Evolutionary conservation across 495 filamentous ascomycete genomes (phyloP).

Genomic region (Penicillium roqueforti): DNA sequence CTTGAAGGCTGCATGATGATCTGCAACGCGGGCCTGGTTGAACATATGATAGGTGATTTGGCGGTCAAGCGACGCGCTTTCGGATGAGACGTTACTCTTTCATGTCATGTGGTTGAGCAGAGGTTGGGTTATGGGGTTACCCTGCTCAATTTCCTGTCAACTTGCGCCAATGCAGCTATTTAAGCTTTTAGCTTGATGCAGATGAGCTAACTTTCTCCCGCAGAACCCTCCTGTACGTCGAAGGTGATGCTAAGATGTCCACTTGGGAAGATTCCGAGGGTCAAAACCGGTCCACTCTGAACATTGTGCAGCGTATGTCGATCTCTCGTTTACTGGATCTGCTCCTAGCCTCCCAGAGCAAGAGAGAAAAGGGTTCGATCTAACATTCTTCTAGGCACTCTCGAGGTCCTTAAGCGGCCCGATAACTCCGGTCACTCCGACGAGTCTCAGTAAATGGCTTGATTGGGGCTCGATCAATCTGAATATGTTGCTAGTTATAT

Average conservation of each 20-base stretch:
- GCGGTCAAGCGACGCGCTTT: not conserved
- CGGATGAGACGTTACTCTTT: not conserved
- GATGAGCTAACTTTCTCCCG: conserved; percentile 12
- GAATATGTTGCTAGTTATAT: not conserved
- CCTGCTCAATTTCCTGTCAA: not conserved
- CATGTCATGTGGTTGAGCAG: not conserved
- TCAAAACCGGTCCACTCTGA: conserved; percentile 51
- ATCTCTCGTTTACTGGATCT: not conserved
- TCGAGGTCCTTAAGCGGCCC: conserved; percentile 59
- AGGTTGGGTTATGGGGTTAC: not conserved
- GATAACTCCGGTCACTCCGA: conserved; percentile 1
- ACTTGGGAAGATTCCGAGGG: conserved; percentile 61
- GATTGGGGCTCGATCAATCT: not conserved
- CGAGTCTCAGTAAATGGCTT: conserved; percentile 16
- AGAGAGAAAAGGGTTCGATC: not conserved
- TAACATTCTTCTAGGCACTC: conserved; percentile 32
- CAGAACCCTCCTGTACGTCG: conserved; percentile 66
- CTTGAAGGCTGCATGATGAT: not conserved
- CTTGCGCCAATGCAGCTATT: not conserved
- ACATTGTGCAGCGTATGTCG: conserved; percentile 68
- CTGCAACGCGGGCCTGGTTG: not conserved
- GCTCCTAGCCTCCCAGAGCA: not conserved
- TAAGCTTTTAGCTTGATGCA: not conserved
- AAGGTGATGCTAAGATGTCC: conserved; percentile 64
- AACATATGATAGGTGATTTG: not conserved